Evolutionary conservation across 163 green algal genomes (phyloP), one percentile per base, ranked within the genome.

Genomic region (Coccomyxa subellipsoidea): DNA sequence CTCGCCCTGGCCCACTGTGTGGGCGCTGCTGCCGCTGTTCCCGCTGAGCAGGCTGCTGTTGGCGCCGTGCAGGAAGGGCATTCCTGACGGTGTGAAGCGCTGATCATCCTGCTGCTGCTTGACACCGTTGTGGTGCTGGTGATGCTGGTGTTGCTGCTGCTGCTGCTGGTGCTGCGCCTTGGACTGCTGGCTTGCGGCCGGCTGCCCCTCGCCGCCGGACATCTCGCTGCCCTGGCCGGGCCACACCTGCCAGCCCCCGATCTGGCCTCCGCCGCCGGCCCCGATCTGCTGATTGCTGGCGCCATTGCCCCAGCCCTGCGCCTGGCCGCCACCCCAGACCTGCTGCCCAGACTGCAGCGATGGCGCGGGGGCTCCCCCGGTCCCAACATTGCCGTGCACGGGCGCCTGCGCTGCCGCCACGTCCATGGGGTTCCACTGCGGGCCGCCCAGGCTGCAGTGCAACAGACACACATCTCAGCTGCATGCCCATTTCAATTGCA

Each of bases 11-110:
- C n/a, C 66, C 27, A 23, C 66, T 35, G 66, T 73, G 29, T 35
- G 66, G 4, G 29, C n/a, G 7, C 66, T 73, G 66, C n/a, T 73
- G 6, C 66, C 66, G 4, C 29, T 36, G 66, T 34, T 73, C 21
- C 66, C 66, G 66, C 66, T 73, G 18, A 73, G 66, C 29, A 73
- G 27, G 66, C 66, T 73, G 66, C 66, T 73, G 47, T 59, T 59
- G 21, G 47, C 47, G 47, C 47, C 47, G 4, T 59, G 47, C 47
- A 59, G 47, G 23, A 18, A 6, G 47, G 47, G 47, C 47, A 59
- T 59, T 12, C 47, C 47, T 18, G 47, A 59, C 47, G 47, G 47
- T 18, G 47, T 7, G 47, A 59, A 59, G 15, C 47, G 47, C 15
- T 59, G 47, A 12, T 59, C 15, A 12, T 59, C 47, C 21, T 27